Evolutionary conservation across 2,329 filamentous ascomycete species (phyloP).

Genomic region (Colletotrichum noveboracense): DNA sequence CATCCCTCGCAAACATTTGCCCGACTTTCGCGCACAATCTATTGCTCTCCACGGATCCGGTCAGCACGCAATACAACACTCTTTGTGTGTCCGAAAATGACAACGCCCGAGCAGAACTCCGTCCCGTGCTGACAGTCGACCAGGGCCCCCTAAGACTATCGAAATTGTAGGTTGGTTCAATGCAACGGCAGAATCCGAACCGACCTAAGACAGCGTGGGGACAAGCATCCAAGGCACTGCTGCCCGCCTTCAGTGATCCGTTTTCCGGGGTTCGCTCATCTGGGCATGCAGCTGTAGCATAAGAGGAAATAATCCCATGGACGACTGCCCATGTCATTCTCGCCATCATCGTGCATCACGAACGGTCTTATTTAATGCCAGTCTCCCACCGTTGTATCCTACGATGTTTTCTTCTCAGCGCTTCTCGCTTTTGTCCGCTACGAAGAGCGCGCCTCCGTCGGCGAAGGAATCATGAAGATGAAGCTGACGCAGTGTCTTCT

Average conservation of each 20-base stretch:
- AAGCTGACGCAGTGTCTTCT: background rate
- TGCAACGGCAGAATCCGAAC: background rate
- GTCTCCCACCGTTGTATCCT: accelerated
- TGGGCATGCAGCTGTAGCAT: background rate
- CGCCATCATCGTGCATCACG: background rate
- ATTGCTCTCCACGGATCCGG: background rate
- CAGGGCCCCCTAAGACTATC: background rate
- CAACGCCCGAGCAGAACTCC: background rate
- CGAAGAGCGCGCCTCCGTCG: background rate
- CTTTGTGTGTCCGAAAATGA: background rate
- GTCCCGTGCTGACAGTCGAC: background rate
- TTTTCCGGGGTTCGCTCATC: background rate
- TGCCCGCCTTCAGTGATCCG: background rate
- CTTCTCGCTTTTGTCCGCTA: background rate
- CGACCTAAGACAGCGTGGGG: background rate
- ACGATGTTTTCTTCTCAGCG: background rate
- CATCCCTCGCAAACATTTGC: background rate
- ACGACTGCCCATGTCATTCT: background rate
- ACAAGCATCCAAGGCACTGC: background rate
- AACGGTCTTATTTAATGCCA: background rate
- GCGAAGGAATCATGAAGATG: background rate
- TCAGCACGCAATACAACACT: background rate
- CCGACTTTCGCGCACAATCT: background rate
- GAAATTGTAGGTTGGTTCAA: background rate
- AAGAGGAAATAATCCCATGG: background rate